Conservation (phyloP, 2,329 filamentous ascomycete genomes). For the Aspergillus udagawae region DNA sequence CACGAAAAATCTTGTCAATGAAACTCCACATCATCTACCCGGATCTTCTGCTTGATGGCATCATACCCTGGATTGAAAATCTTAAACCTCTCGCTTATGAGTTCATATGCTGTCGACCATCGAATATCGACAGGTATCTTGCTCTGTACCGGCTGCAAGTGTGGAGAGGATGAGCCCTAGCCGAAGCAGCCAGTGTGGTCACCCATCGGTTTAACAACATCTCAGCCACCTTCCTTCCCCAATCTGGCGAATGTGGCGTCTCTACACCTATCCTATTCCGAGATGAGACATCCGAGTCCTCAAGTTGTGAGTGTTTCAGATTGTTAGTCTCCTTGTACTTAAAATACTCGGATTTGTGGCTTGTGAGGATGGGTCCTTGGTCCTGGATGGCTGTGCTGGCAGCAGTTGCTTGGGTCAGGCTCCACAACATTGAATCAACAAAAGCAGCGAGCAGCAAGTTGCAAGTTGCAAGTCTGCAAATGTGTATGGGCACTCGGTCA, state of each 20-base stretch:
- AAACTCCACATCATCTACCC: not conserved
- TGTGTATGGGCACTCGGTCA: not conserved
- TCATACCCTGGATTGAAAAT: not conserved
- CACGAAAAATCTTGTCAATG: conserved; percentile 5
- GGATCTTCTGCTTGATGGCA: not conserved
- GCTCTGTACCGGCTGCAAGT: not conserved
- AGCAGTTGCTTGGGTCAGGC: not conserved
- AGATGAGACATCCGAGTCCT: not conserved
- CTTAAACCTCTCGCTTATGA: not conserved
- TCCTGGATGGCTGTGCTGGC: not conserved
- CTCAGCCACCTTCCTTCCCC: not conserved
- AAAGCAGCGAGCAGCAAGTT: no score
- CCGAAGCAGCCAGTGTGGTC: no score
- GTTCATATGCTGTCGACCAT: not conserved
- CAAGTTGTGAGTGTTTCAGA: not conserved
- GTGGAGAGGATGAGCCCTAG: not conserved
- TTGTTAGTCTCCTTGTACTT: not conserved
- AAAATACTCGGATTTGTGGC: not conserved
- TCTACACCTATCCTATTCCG: not conserved
- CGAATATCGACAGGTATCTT: not conserved
- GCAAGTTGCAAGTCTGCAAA: no score
- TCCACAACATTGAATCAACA: not conserved
- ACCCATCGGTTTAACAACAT: not conserved
- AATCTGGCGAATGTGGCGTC: not conserved
- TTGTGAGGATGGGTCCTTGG: not conserved